Percentiles rank a stretch among this genome's conserved stretches.
These are phyloP conservation scores for Aspergillus cejpii DNA, from an alignment of 2,329 filamentous ascomycete species.

Conservation along the genomic window DNA sequence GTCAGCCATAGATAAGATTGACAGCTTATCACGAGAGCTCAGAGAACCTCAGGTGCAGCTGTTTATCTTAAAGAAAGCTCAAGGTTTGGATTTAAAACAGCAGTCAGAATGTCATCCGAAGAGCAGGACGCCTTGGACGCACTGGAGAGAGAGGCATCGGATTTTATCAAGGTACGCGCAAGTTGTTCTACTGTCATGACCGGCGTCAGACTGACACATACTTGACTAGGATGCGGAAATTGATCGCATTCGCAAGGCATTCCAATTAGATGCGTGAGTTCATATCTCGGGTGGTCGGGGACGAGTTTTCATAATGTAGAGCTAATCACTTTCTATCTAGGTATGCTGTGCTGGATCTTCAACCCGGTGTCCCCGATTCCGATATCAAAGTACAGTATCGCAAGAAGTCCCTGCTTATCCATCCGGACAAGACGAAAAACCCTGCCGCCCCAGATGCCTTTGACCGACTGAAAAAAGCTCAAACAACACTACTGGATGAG, in stretches of 20 bases:
- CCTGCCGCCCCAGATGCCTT: constrained; percentile 88
- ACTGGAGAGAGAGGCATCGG: constrained; percentile 77
- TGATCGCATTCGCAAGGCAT: constrained; percentile 85
- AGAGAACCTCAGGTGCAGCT: not conserved
- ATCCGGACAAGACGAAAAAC: constrained; percentile 96
- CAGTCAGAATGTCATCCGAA: constrained; percentile 47
- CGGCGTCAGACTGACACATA: constrained; percentile 14
- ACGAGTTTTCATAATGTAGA: not conserved
- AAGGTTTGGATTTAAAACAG: not conserved
- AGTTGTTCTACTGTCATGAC: not conserved
- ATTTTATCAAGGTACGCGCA: constrained; percentile 70
- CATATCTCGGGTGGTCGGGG: not conserved
- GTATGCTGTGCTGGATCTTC: constrained; percentile 91
- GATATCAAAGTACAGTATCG: constrained; percentile 94
- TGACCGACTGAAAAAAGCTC: constrained; percentile 91
- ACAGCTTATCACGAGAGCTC: constrained; percentile 9
- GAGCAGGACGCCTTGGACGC: constrained; percentile 72
- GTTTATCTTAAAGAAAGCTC: not conserved
- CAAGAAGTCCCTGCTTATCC: constrained; percentile 97
- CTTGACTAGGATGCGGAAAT: constrained; percentile 76
- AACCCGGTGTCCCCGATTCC: constrained; percentile 88
- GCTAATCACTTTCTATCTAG: constrained; percentile 35
- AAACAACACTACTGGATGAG: constrained; percentile 86
- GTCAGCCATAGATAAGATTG: constrained; percentile 33
- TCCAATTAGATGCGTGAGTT: constrained; percentile 65